Conservation (phyloP, 2,329 filamentous ascomycete species). For the Hypoxylon sp. region DNA sequence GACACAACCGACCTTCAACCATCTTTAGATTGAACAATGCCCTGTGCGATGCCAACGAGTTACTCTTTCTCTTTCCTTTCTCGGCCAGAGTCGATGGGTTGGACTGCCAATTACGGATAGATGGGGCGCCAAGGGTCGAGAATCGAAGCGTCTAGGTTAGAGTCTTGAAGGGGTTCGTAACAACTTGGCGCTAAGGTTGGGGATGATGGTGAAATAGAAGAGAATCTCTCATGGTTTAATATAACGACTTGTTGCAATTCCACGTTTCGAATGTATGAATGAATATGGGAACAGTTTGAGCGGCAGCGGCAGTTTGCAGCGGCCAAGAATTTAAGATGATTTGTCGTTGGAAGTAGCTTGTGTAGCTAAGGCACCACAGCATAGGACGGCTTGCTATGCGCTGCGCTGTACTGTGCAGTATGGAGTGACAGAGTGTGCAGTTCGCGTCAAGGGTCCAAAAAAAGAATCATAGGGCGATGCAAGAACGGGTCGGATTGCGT, state of each 20-base stretch:
- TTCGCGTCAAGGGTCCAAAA: slow-evolving; percentile 41
- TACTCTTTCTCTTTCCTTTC: slow-evolving; percentile 16
- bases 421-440: slow-evolving; percentile 22
- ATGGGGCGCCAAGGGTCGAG: slow-evolving; percentile 15
- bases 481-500: slow-evolving; percentile 27
- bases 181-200: slow-evolving; percentile 36
- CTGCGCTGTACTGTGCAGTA: slow-evolving; percentile 15
- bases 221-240: slow-evolving; percentile 40
- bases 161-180: slow-evolving; percentile 13
- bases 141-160: slow-evolving; percentile 9
- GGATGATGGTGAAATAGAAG: slow-evolving; percentile 40
- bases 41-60: slow-evolving; percentile 5
- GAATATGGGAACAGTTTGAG: slow-evolving; percentile 18
- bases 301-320: slow-evolving; percentile 41
- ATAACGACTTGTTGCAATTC: slow-evolving; percentile 9
- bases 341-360: slow-evolving; percentile 19
- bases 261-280: slow-evolving; percentile 6
- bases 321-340: slow-evolving; percentile 41
- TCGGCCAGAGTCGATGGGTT: slow-evolving; percentile 14
- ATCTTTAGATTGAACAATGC: slow-evolving; percentile 32
- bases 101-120: slow-evolving; percentile 5
- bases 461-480: slow-evolving; percentile 35
- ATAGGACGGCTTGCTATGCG: slow-evolving; percentile 21
- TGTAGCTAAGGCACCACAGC: slow-evolving; percentile 19
- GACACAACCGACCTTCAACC: slow-evolving; percentile 27